phyloP scores from a whole-genome alignment of 2,329 filamentous ascomycete genomes.

The Colletotrichum orchidophilum region DNA sequence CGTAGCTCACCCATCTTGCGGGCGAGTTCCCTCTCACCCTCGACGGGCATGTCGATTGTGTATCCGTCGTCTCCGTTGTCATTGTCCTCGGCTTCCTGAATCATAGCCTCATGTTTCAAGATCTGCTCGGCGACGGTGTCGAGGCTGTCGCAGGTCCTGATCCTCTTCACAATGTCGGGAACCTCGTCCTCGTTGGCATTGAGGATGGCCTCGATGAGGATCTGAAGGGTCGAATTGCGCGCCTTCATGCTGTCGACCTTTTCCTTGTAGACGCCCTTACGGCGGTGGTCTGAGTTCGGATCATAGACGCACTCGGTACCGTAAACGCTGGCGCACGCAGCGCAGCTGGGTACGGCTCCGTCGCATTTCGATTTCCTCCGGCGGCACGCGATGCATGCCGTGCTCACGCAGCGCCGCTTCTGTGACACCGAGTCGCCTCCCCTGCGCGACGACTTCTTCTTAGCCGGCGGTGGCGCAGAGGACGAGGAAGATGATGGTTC shows the following conservation, averaged over 20 bases:
- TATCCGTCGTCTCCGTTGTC: conserved; percentile 51
- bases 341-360: conserved; percentile 89
- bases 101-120: conserved; percentile 52
- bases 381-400: conserved; percentile 84
- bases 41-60: conserved; percentile 51
- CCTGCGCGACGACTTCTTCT: conserved; percentile 63
- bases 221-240: conserved; percentile 86
- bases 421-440: conserved; percentile 57
- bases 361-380: conserved; percentile 90
- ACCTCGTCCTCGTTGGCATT: conserved; percentile 92
- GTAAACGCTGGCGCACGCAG: conserved; percentile 96
- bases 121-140: conserved; percentile 65
- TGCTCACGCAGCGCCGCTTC: conserved; percentile 83
- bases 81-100: conserved; percentile 49
- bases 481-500: neutral
- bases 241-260: conserved; percentile 91
- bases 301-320: conserved; percentile 92
- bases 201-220: conserved; percentile 90
- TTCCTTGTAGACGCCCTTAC: conserved; percentile 96
- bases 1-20: conserved; percentile 93
- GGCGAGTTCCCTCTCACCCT: conserved; percentile 81
- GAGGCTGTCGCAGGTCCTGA: conserved; percentile 82
- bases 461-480: conserved; percentile 29
- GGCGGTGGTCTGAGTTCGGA: conserved; percentile 92
- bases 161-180: conserved; percentile 80